Evolutionary conservation across 2,329 filamentous ascomycete species (phyloP).

Genomic region (Nothomitra cinnamomea): DNA sequence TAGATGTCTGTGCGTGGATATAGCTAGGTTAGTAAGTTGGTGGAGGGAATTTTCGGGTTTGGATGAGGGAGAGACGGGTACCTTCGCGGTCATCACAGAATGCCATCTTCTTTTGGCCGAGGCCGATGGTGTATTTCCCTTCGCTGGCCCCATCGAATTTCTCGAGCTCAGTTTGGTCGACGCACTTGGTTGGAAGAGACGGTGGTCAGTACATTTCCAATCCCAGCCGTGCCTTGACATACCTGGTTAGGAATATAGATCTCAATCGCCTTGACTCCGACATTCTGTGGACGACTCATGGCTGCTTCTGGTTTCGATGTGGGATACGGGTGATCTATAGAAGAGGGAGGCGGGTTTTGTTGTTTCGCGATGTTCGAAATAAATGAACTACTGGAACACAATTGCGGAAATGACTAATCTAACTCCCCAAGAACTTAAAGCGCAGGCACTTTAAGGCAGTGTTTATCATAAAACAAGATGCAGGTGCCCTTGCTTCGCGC

Average conservation of each 20-base stretch:
- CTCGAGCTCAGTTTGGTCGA: conserved; percentile 68
- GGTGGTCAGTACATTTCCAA: conserved; percentile 9
- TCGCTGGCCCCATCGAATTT: conserved; percentile 69
- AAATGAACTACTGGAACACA: too few species aligned
- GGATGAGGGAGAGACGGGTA: conserved; percentile 24
- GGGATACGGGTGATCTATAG: too few species aligned
- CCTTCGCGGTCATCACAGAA: conserved; percentile 83
- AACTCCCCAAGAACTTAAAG: too few species aligned
- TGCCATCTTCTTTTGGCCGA: conserved; percentile 82
- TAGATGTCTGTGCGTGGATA: conserved; percentile 71
- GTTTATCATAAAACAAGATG: too few species aligned
- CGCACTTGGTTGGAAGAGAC: conserved; percentile 39
- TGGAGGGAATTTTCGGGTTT: conserved; percentile 7
- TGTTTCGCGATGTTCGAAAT: too few species aligned
- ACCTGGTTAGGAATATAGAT: conserved; percentile 80
- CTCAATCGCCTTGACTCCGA: conserved; percentile 86
- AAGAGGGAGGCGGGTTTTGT: too few species aligned
- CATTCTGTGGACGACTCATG: conserved; percentile 69
- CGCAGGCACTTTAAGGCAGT: too few species aligned
- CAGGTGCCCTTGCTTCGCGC: too few species aligned
- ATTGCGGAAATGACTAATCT: too few species aligned
- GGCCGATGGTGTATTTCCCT: conserved; percentile 82
- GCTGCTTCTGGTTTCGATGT: too few species aligned
- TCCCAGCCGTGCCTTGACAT: conserved; percentile 19
- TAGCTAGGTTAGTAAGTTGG: background rate